phyloP scores from a whole-genome alignment of 2,329 filamentous ascomycete species.

The Lachnellula hyalina region DNA sequence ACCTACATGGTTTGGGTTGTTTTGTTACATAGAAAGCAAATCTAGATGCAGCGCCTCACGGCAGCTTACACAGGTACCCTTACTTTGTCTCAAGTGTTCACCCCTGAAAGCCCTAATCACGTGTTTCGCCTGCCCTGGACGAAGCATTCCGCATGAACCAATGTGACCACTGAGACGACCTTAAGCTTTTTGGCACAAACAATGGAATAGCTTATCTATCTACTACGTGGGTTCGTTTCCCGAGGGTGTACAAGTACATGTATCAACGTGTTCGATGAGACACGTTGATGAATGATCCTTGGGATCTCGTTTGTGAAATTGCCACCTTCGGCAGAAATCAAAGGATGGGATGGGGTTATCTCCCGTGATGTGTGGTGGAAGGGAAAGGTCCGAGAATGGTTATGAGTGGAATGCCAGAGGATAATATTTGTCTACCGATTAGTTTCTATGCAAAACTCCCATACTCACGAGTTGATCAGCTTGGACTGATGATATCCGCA shows the following conservation, averaged over 20 bases:
- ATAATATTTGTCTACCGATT: neutral
- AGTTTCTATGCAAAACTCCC: no score
- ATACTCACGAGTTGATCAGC: neutral
- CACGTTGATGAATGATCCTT: constrained; percentile 7
- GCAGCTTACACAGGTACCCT: neutral
- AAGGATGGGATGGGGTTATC: neutral
- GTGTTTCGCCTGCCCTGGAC: neutral
- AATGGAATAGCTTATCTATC: no score
- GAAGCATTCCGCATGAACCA: constrained; percentile 3
- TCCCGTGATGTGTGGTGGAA: neutral
- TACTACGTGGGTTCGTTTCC: no score
- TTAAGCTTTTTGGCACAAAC: no score
- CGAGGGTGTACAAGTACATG: neutral
- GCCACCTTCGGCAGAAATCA: constrained; percentile 9
- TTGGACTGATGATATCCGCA: neutral
- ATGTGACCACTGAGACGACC: constrained; percentile 1
- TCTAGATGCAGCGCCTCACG: neutral
- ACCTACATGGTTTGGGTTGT: no score
- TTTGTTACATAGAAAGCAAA: no score
- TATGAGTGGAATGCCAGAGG: neutral
- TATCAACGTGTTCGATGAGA: constrained; percentile 3
- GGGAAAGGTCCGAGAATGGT: neutral
- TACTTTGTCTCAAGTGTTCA: neutral
- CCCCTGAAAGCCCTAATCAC: neutral
- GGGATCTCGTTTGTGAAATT: constrained; percentile 10